Conservation (phyloP, 768 basidiomycete genomes). For the Lactarius hengduanensis region DNA sequence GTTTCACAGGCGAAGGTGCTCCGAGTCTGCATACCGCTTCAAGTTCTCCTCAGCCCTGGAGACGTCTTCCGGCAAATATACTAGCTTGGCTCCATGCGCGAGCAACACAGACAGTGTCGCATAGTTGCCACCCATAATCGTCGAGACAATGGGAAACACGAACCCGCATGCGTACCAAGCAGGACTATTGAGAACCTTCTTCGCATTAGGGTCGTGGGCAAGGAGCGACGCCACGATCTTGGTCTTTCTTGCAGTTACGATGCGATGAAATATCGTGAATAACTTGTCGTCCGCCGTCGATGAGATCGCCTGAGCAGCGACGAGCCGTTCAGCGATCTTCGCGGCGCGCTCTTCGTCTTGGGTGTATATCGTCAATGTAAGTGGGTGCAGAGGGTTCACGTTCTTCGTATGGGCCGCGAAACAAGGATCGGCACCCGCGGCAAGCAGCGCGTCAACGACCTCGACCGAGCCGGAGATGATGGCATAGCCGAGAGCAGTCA, state of each 20-base stretch:
- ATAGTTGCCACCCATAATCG: constrained; percentile 32
- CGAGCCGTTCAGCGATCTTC: constrained; percentile 34
- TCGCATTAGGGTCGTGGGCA: constrained; percentile 34
- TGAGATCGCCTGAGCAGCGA: constrained; percentile 34
- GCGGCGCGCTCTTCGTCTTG: constrained; percentile 30
- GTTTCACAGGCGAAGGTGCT: not conserved
- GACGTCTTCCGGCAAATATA: constrained; percentile 32
- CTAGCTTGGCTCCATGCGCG: constrained; percentile 34
- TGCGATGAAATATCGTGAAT: constrained; percentile 36
- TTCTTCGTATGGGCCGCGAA: constrained; percentile 36
- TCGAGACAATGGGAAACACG: constrained; percentile 34
- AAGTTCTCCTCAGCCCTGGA: constrained; percentile 27
- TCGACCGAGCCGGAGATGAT: constrained; percentile 46
- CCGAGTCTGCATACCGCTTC: constrained; percentile 23
- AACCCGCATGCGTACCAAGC: constrained; percentile 13
- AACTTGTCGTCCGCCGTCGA: constrained; percentile 34
- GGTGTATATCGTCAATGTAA: constrained; percentile 33
- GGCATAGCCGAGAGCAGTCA: constrained; percentile 52
- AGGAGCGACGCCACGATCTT: constrained; percentile 34
- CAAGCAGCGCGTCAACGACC: constrained; percentile 47
- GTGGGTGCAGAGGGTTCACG: constrained; percentile 31
- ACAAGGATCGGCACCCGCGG: constrained; percentile 48
- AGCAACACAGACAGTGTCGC: constrained; percentile 35
- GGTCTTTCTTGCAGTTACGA: constrained; percentile 31
- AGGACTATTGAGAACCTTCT: constrained; percentile 34